Evolutionary conservation across 208 protist genomes (phyloP), one percentile per base, ranked within the genome.

Genomic region (Trypanosoma cruzi): DNA sequence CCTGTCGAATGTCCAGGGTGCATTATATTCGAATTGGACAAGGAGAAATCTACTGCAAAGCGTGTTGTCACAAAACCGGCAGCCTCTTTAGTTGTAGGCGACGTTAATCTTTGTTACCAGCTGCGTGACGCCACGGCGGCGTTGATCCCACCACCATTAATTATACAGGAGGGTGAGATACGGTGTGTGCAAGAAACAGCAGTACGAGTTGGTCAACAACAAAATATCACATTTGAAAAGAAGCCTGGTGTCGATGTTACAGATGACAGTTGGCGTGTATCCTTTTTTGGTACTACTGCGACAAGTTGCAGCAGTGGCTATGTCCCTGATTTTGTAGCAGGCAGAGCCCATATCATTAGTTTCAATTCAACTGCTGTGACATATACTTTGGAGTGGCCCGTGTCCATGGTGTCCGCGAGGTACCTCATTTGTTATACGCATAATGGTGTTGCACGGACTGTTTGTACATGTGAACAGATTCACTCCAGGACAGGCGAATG

Each of bases 381-480:
- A 10, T 97, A 93, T 75, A 61, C 50, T 53, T 60, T 97, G 22
- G 68, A 93, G 72, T 97, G 92, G 92, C 92, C 92, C 4, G 77
- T 93, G 11, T 75, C 78, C 31, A 71, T 95, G 28, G 82, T 80
- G 40, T 59, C 79, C n/a, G 32, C 54, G 40, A 32, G 52, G n/a
- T 95, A 95, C 82, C 85, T 76, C 11, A 80, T 97, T 64, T 97
- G 92, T 72, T 97, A 90, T 77, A 70, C 60, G 36, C 89, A 94
- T 69, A 75, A 82, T 50, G 74, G 70, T 28, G 56, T 80, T 22
- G 53, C 79, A 2, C 79, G 74, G 1, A 62, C 85, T 24, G 79
- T 97, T 34, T 97, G 92, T 78, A 90, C 88, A 20, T 97, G 92
- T 44, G 84, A 69, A 0, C 92, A 97, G 81, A 78, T 97, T 32